Conservation (phyloP, 495 filamentous ascomycete species). For the Tuber brumale region DNA sequence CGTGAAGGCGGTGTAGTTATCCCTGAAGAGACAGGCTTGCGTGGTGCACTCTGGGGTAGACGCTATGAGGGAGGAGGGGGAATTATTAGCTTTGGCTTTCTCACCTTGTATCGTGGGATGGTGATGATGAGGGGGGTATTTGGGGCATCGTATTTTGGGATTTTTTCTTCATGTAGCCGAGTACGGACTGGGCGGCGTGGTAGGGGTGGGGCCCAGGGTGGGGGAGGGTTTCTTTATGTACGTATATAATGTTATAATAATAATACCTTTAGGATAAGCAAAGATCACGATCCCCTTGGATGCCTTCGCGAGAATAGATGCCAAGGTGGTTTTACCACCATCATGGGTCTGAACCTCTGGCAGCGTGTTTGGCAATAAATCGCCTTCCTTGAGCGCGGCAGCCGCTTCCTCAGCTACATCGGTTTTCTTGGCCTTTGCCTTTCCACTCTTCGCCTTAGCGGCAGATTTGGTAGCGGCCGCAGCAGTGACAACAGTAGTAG, state of each 20-base stretch:
- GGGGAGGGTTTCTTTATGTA: neutral
- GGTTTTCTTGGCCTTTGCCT: slow-evolving; percentile 36
- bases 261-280: slow-evolving; percentile 79
- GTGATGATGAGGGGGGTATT: neutral
- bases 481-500: neutral
- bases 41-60: slow-evolving; percentile 90
- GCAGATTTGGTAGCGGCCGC: slow-evolving; percentile 44
- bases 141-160: neutral
- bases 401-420: slow-evolving; percentile 36
- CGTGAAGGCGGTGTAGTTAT: slow-evolving; percentile 68
- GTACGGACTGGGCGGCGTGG: neutral
- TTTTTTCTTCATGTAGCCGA: neutral
- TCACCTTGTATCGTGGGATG: neutral
- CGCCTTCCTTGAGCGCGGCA: slow-evolving; percentile 61
- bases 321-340: slow-evolving; percentile 66
- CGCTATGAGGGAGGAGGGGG: slow-evolving; percentile 16
- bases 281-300: slow-evolving; percentile 84
- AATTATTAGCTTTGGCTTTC: slow-evolving; percentile 27
- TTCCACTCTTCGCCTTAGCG: slow-evolving; percentile 33
- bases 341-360: slow-evolving; percentile 73
- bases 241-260: neutral
- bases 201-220: neutral
- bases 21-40: slow-evolving; percentile 89
- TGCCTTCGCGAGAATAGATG: slow-evolving; percentile 71
- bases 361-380: slow-evolving; percentile 36